Evolutionary conservation across 176 grass and related monocot genomes (phyloP).

Genomic region (Aegilops sharonensis): DNA sequence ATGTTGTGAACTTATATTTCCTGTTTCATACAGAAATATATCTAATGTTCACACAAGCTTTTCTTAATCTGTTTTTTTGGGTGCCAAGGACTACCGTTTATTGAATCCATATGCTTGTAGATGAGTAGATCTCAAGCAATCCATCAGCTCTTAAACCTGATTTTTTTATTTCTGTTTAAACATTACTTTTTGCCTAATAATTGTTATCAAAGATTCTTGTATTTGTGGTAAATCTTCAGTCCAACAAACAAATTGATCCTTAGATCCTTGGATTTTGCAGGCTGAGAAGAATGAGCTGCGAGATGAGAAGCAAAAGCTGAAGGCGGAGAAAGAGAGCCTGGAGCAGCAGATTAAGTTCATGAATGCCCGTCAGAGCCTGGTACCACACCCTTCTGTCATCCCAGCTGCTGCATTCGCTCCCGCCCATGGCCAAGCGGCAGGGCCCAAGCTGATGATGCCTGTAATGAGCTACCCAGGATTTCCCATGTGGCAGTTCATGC

Average conservation of each 20-base stretch:
- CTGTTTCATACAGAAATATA: constrained; percentile 2
- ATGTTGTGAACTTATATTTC: not conserved
- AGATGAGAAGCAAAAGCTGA: constrained; percentile 89
- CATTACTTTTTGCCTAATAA: not conserved
- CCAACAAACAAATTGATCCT: not conserved
- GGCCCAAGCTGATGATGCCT: constrained; percentile 91
- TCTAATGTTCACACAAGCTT: not conserved
- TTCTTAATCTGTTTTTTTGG: not conserved
- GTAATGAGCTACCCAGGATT: constrained; percentile 82
- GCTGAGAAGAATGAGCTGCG: constrained; percentile 90
- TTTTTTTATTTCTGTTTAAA: not conserved
- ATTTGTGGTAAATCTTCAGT: not conserved
- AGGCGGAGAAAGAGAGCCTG: constrained; percentile 87
- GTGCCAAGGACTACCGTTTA: not conserved
- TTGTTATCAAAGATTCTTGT: not conserved
- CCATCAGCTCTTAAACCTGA: not conserved
- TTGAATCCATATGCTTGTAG: not conserved
- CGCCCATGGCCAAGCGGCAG: constrained; percentile 42
- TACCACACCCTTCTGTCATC: constrained; percentile 65
- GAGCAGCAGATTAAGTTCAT: constrained; percentile 88
- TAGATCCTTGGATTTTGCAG: constrained; percentile 43
- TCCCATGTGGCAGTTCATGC: constrained; percentile 99
- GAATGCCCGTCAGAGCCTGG: constrained; percentile 48
- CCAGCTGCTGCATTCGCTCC: constrained; percentile 57
- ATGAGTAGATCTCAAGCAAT: not conserved